phyloP scores from a whole-genome alignment of 2,329 filamentous ascomycete genomes.

The Penicillium corylophilum region DNA sequence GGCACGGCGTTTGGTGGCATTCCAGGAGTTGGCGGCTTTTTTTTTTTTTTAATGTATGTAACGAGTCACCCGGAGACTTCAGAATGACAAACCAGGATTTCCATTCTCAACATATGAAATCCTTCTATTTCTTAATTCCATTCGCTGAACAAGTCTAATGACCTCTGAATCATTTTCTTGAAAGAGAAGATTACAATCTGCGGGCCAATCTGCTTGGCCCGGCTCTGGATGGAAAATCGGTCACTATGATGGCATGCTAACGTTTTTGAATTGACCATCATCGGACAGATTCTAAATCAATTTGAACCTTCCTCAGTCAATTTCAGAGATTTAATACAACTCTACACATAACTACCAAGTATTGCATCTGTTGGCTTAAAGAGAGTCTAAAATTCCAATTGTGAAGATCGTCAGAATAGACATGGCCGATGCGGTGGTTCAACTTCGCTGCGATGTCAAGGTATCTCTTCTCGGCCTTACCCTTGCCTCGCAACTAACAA shows the following conservation, averaged over 20 bases:
- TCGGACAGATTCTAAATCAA: too few relatives aligned
- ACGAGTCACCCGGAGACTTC: too few relatives aligned
- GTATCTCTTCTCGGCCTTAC: slow-evolving; percentile 13
- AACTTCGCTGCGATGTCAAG: slow-evolving; percentile 57
- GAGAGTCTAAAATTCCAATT: too few relatives aligned
- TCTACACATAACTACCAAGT: too few relatives aligned
- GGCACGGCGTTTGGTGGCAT: slow-evolving; percentile 13
- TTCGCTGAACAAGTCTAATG: too few relatives aligned
- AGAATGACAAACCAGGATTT: slow-evolving; percentile 2
- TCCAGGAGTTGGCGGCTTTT: slow-evolving; percentile 2
- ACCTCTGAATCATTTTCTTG: too few relatives aligned
- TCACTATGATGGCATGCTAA: neutral
- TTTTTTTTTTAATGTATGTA: neutral
- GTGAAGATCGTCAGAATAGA: neutral
- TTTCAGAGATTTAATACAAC: too few relatives aligned
- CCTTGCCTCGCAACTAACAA: neutral
- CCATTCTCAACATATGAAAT: neutral
- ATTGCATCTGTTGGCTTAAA: too few relatives aligned
- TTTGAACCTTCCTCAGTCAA: too few relatives aligned
- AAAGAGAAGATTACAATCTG: too few relatives aligned
- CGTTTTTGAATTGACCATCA: neutral
- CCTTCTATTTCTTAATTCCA: neutral
- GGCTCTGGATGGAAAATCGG: neutral
- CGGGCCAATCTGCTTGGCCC: too few relatives aligned
- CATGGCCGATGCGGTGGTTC: slow-evolving; percentile 54